Percentiles rank a stretch among this genome's conserved stretches.
phyloP scores from a whole-genome alignment of 345 rosid genomes.

The Gossypium thurberi region DNA sequence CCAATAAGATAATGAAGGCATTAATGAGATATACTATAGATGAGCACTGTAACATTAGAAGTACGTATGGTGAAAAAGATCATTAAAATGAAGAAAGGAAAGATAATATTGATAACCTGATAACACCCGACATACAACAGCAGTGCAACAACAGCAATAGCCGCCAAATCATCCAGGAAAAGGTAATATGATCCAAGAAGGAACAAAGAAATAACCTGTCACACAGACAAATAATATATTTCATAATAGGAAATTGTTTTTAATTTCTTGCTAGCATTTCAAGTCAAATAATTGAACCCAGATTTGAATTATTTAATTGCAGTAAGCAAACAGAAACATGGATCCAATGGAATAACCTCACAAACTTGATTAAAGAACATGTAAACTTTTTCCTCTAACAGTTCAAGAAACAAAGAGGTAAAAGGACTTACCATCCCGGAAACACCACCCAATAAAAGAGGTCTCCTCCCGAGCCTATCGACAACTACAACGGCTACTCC shows the following conservation, averaged over 20 bases:
- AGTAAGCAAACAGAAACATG: not conserved
- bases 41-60: not conserved
- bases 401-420: conserved; percentile 13
- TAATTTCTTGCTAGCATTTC: not conserved
- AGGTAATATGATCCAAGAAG: conserved; percentile 88
- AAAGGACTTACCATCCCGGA: conserved; percentile 65
- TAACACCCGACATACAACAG: conserved; percentile 91
- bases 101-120: conserved; percentile 53
- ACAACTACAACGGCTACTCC: conserved; percentile 77
- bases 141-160: conserved; percentile 70
- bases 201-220: conserved; percentile 71
- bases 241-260: conserved; percentile 9
- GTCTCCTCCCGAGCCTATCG: conserved; percentile 93
- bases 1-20: not conserved
- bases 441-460: conserved; percentile 82
- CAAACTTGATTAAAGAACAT: not conserved
- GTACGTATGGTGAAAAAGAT: conserved; percentile 7
- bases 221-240: conserved; percentile 14
- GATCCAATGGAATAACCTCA: not conserved
- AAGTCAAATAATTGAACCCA: conserved; percentile 6
- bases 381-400: conserved; percentile 6
- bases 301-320: not conserved
- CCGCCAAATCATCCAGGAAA: conserved; percentile 58
- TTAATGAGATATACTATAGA: not conserved
- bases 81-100: not conserved